Percentiles rank a stretch among this genome's conserved stretches.
These are phyloP conservation scores for Spinacia oleracea DNA, from an alignment of 179 eudicot species.

Conservation along the genomic window DNA sequence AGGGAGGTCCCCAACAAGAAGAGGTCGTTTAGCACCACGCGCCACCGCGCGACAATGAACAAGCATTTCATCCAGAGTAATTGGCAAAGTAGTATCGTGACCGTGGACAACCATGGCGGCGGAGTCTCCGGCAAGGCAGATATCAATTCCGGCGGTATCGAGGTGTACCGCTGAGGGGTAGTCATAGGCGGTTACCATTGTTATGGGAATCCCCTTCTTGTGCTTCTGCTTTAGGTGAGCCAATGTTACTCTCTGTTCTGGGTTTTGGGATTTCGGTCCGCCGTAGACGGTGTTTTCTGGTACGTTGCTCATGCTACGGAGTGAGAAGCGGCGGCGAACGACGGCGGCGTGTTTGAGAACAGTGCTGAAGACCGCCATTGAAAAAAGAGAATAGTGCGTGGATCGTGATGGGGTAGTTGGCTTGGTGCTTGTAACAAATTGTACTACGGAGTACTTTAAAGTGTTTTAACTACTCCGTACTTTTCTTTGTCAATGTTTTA, in stretches of 20 bases:
- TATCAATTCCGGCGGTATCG: slow-evolving; percentile 79
- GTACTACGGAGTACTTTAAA: too few relatives aligned
- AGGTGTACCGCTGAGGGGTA: slow-evolving; percentile 91
- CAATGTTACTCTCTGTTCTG: slow-evolving; percentile 59
- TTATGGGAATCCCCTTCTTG: slow-evolving; percentile 59
- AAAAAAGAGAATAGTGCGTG: background rate
- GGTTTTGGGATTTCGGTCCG: slow-evolving; percentile 79
- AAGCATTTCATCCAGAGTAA: slow-evolving; percentile 80
- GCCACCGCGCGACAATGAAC: slow-evolving; percentile 92
- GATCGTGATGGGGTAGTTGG: background rate
- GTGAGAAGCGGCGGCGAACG: background rate
- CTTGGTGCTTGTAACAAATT: too few relatives aligned
- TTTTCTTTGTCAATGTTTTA: too few relatives aligned
- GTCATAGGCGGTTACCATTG: slow-evolving; percentile 93
- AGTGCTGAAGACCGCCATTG: slow-evolving; percentile 19
- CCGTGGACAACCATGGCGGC: slow-evolving; percentile 96
- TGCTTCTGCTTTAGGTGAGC: slow-evolving; percentile 63
- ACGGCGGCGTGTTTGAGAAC: slow-evolving; percentile 10
- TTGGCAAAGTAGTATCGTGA: slow-evolving; percentile 81
- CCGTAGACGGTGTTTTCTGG: slow-evolving; percentile 93
- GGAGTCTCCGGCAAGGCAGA: slow-evolving; percentile 87
- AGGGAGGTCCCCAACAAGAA: slow-evolving; percentile 85
- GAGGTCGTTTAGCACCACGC: slow-evolving; percentile 74
- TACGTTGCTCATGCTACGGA: slow-evolving; percentile 57
- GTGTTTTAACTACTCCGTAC: too few relatives aligned